Conservation (phyloP, 2,329 filamentous ascomycete species). For the Neofusicoccum laricinum region DNA sequence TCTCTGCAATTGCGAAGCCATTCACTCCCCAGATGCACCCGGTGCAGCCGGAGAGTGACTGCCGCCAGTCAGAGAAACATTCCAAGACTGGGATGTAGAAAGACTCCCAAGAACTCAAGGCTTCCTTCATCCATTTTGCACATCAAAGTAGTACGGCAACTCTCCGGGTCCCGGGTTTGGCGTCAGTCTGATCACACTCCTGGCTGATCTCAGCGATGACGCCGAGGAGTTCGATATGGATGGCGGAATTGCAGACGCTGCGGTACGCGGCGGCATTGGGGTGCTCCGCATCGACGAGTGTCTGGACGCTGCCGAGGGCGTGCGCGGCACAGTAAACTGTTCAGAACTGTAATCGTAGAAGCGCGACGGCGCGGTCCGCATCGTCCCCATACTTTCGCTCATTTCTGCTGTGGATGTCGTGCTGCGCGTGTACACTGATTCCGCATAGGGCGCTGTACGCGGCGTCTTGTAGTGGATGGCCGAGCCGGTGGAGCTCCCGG, state of each 20-base stretch:
- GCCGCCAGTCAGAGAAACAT: no score
- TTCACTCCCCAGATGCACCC: no score
- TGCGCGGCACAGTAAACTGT: background rate
- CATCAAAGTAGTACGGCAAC: slow-evolving; percentile 11
- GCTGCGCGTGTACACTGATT: slow-evolving; percentile 18
- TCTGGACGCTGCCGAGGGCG: background rate
- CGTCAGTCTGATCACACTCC: slow-evolving; percentile 15
- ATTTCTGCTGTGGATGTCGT: slow-evolving; percentile 11
- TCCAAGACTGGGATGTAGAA: no score
- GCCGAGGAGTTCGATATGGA: background rate
- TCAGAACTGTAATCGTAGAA: slow-evolving; percentile 3
- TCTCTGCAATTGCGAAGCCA: background rate
- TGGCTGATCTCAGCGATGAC: slow-evolving; percentile 4
- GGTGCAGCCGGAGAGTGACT: no score
- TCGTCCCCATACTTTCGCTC: slow-evolving; percentile 4
- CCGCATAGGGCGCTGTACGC: slow-evolving; percentile 18
- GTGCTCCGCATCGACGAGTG: background rate
- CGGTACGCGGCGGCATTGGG: background rate
- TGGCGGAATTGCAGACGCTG: background rate
- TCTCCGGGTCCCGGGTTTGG: slow-evolving; percentile 13
- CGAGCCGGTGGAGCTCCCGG: slow-evolving; percentile 24
- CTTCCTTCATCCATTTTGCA: slow-evolving; percentile 1
- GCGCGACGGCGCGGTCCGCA: slow-evolving; percentile 8
- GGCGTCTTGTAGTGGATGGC: slow-evolving; percentile 29
- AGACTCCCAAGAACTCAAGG: no score